Evolutionary conservation across 2,329 filamentous ascomycete genomes (phyloP).

Genomic region (Aspergillus quadrilineatus): DNA sequence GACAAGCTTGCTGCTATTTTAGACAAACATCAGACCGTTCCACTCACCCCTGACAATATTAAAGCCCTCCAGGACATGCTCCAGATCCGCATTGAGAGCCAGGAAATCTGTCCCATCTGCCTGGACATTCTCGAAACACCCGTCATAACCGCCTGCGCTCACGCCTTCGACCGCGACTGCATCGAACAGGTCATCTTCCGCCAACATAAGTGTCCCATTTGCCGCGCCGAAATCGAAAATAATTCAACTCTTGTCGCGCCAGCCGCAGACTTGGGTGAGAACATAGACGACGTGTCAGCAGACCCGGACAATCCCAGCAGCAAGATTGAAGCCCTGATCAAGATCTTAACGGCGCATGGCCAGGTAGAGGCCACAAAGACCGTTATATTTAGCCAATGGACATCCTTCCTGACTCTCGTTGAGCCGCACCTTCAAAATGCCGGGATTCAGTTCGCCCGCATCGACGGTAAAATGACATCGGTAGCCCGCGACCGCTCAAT

Average conservation of each 20-base stretch:
- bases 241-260: constrained; percentile 65
- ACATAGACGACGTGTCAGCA: constrained; percentile 50
- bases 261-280: constrained; percentile 55
- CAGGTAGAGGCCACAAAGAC: constrained; percentile 68
- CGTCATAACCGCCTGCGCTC: constrained; percentile 81
- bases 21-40: constrained; percentile 65
- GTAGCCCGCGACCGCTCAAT: constrained; percentile 70
- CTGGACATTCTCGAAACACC: constrained; percentile 69
- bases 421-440: constrained; percentile 64
- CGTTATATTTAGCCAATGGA: constrained; percentile 81
- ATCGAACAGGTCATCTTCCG: constrained; percentile 71
- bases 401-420: constrained; percentile 72
- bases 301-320: constrained; percentile 69
- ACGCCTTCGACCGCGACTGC: constrained; percentile 73
- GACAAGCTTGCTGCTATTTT: constrained; percentile 68
- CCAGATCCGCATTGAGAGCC: constrained; percentile 72
- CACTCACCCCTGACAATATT: constrained; percentile 69
- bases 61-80: constrained; percentile 72
- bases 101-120: constrained; percentile 82
- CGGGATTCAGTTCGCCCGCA: constrained; percentile 65
- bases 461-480: constrained; percentile 78
- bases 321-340: constrained; percentile 77
- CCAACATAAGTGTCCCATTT: constrained; percentile 82
- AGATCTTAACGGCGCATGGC: constrained; percentile 69
- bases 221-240: constrained; percentile 66